Percentiles rank a stretch among this genome's conserved stretches.
These are phyloP conservation scores for Cordyceps fumosorosea DNA, from an alignment of 2,329 filamentous ascomycete genomes.

Conservation along the genomic window DNA sequence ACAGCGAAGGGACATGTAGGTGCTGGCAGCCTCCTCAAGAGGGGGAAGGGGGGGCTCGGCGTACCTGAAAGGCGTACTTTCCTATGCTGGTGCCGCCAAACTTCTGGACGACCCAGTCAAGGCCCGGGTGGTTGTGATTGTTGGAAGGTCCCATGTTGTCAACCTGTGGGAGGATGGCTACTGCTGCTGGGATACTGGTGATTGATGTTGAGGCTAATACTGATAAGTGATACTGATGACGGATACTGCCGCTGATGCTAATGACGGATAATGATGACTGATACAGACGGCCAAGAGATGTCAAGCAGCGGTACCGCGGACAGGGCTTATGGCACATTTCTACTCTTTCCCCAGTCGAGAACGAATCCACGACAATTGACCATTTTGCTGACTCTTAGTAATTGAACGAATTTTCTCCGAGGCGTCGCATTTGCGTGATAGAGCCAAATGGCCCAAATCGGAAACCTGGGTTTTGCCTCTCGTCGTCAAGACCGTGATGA, in stretches of 20 bases:
- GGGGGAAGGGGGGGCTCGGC: not conserved
- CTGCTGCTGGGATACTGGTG: not conserved
- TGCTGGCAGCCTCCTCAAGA: not conserved
- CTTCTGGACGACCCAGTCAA: constrained; percentile 2
- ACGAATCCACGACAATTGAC: no score
- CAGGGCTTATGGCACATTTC: no score
- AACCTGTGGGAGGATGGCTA: no score
- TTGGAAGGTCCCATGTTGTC: not conserved
- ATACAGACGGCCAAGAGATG: not conserved
- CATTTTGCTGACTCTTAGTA: no score
- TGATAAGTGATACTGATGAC: no score
- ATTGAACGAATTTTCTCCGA: not conserved
- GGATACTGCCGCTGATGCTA: no score
- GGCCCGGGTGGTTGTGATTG: not conserved
- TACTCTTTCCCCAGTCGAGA: no score
- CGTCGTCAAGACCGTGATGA: not conserved
- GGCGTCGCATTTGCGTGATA: not conserved
- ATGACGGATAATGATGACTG: no score
- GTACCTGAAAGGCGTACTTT: not conserved
- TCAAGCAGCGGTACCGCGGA: no score
- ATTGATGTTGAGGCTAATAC: no score
- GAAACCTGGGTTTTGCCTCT: not conserved
- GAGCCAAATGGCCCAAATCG: not conserved
- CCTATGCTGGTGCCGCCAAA: constrained; percentile 9
- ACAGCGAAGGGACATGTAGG: not conserved